Evolutionary conservation across 441 rosid genomes (phyloP), one percentile per base, ranked within the genome.

Genomic region (Pelargonium australe): DNA sequence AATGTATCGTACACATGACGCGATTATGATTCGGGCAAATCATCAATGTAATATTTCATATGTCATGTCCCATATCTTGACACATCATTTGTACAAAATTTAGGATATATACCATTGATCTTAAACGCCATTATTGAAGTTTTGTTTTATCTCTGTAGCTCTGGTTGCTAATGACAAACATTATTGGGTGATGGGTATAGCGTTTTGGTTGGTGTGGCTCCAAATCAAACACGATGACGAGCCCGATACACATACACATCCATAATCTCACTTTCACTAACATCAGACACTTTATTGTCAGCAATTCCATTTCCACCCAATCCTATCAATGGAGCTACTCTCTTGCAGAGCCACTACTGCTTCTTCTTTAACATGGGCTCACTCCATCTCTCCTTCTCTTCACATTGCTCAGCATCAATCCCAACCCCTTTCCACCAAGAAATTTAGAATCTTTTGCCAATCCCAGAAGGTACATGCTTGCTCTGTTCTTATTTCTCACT

Each of bases 361-460:
- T 25, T 55, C 76, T 76, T 82, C 89, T 68, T 81, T 87, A 43
- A 82, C 91, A 57, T 83, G 88, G 93, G 67, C 77, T 10, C 75
- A 77, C 73, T 85, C 89, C 65, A 64, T 83, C 44, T 81, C 94
- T 73, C 74, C 85, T 64, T 71, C 86, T 68, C 82, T 82, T 55
- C 77, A 68, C 69, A 71, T 79, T 45, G 40, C 75, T 62, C 64
- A 61, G 9, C 23, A 23, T 78, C 82, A 71, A 23, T 86, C 89
- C 67, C 68, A 81, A 68, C 13, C 53, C 23, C 6, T 41, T 31
- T 25, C 20, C 11, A 65, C 76, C 34, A 83, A 72, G 77, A 85
- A 67, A 75, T 70, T 82, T 73, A 67, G 79, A 72, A 74, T 89
- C 40, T 72, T 49, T 1, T 86, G 95, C 60, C 85, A 80, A 65